These are phyloP conservation scores for Aspergillus tubingensis DNA, from an alignment of 2,329 filamentous ascomycete genomes.

Conservation along the genomic window DNA sequence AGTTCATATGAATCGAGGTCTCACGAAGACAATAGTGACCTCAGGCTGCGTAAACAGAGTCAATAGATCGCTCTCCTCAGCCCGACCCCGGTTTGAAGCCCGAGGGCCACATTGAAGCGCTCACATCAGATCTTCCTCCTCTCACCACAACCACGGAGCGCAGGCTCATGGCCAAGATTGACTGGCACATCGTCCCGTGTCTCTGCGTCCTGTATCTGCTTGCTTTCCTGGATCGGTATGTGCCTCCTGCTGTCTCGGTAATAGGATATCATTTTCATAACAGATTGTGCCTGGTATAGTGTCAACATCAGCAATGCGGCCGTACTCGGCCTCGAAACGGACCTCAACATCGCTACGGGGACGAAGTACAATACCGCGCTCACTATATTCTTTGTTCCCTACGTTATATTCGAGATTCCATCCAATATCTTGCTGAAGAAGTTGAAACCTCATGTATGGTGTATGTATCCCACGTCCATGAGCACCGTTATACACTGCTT, in stretches of 20 bases:
- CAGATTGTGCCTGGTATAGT: conserved; percentile 36
- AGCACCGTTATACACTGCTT: not conserved
- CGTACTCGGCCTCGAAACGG: conserved; percentile 64
- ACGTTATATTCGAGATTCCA: conserved; percentile 66
- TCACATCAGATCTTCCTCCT: conserved; percentile 28
- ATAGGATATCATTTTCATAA: not conserved
- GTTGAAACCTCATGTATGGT: conserved; percentile 68
- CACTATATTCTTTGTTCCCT: conserved; percentile 81
- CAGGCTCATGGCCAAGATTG: conserved; percentile 68
- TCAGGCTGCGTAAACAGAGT: conserved; percentile 4
- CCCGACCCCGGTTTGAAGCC: conserved; percentile 20
- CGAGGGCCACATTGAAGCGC: conserved; percentile 22
- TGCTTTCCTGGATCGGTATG: conserved; percentile 62
- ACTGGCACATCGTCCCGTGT: conserved; percentile 70
- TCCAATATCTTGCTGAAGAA: conserved; percentile 72
- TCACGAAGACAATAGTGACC: not conserved
- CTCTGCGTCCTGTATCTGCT: conserved; percentile 71
- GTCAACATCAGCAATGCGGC: conserved; percentile 80
- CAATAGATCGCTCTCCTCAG: not conserved
- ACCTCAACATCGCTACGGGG: conserved; percentile 58
- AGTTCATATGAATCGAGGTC: not conserved
- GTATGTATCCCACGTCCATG: conserved; percentile 31
- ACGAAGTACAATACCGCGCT: conserved; percentile 72
- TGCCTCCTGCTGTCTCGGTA: not conserved
- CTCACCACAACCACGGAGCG: conserved; percentile 54